Conservation (phyloP, 345 rosid species). For the Eucalyptus grandis region DNA sequence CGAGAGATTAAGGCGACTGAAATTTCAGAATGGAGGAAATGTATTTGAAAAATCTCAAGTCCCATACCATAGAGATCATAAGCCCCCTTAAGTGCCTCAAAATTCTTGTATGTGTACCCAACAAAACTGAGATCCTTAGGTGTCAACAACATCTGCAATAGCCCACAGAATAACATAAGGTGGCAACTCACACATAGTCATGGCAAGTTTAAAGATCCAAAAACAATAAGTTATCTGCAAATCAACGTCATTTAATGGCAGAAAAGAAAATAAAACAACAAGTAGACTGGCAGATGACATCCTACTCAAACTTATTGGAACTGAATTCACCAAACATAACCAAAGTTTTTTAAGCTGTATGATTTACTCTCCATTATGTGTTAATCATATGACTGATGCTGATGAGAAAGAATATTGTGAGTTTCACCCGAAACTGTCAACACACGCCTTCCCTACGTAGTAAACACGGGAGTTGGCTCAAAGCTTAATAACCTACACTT, state of each 20-base stretch:
- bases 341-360: neutral
- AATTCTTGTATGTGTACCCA: constrained; percentile 86
- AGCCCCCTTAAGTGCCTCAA: constrained; percentile 51
- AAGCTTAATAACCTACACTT: neutral
- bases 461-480: neutral
- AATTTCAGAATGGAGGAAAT: neutral
- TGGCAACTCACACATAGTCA: neutral
- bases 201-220: neutral
- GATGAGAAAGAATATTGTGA: neutral
- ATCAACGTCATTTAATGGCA: neutral
- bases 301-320: neutral
- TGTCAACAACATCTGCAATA: constrained; percentile 37
- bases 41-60: neutral
- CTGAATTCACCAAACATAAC: neutral
- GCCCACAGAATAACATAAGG: neutral
- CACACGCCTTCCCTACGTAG: neutral
- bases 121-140: constrained; percentile 75
- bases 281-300: neutral
- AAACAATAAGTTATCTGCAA: neutral
- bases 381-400: neutral
- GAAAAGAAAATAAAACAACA: neutral
- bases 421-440: neutral
- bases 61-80: constrained; percentile 38
- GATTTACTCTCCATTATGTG: neutral
- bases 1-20: neutral